Conservation (phyloP, 2,329 filamentous ascomycete species). For the Apiospora kogelbergensis region DNA sequence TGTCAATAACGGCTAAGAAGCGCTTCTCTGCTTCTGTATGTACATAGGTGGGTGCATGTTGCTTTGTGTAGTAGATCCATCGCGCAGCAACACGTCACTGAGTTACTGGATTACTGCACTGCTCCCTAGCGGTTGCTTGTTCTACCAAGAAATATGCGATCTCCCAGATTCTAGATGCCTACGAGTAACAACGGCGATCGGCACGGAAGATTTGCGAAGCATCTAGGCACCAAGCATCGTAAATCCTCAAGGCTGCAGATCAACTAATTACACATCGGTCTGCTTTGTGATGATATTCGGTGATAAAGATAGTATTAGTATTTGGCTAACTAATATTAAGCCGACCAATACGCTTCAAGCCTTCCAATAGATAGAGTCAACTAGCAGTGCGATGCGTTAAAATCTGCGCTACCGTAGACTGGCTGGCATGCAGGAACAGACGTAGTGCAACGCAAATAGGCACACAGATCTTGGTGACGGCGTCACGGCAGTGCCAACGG, state of each 20-base stretch:
- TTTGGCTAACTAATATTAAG: not conserved
- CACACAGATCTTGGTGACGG: not conserved
- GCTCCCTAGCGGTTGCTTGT: not conserved
- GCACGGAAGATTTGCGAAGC: not conserved
- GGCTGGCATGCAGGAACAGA: not conserved
- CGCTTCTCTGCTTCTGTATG: not conserved
- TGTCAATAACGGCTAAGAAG: not conserved
- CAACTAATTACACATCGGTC: not conserved
- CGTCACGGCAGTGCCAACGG: conserved; percentile 1
- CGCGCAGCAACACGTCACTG: not conserved
- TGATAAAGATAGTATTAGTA: not conserved
- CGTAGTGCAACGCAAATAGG: not conserved
- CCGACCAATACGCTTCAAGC: not conserved
- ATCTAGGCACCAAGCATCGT: not conserved
- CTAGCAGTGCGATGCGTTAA: not conserved
- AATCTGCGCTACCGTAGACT: not conserved
- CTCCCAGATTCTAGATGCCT: not conserved
- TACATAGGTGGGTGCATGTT: not conserved
- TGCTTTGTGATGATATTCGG: not conserved
- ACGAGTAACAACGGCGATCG: not conserved
- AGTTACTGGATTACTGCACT: not conserved
- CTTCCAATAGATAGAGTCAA: not conserved
- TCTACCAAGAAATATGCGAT: not conserved
- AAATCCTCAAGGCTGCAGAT: not conserved
- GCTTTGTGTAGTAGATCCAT: not conserved